A percentile compares a stretch with the other conserved stretches of the same genome.
Conservation (phyloP, 2,329 filamentous ascomycete genomes). For the Zymoseptoria crescenta region DNA sequence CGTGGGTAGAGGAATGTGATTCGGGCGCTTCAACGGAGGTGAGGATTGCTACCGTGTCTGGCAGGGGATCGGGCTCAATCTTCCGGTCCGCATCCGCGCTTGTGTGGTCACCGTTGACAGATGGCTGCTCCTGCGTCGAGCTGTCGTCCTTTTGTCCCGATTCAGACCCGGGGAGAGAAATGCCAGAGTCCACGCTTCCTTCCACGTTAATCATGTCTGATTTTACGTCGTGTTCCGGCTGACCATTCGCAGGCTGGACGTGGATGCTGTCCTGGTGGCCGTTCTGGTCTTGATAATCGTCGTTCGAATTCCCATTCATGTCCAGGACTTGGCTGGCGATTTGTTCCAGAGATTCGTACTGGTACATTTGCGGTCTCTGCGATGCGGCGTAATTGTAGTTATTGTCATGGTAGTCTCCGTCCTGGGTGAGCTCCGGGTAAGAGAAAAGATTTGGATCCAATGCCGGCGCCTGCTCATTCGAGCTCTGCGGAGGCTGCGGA, state of each 20-base stretch:
- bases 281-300: slow-evolving; percentile 15
- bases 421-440: slow-evolving; percentile 5
- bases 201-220: slow-evolving; percentile 16
- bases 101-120: neutral
- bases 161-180: slow-evolving; percentile 22
- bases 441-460: slow-evolving; percentile 17
- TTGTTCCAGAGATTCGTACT: slow-evolving; percentile 28
- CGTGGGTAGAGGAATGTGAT: slow-evolving; percentile 5
- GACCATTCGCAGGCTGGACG: slow-evolving; percentile 13
- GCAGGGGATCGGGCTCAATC: neutral
- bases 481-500: slow-evolving; percentile 1
- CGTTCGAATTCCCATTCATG: slow-evolving; percentile 17
- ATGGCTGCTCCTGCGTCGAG: neutral
- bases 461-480: slow-evolving; percentile 11
- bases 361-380: slow-evolving; percentile 18
- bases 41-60: slow-evolving; percentile 2
- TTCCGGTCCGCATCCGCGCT: neutral
- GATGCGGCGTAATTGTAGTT: slow-evolving; percentile 19
- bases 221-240: slow-evolving; percentile 6
- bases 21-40: neutral
- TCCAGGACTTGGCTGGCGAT: slow-evolving; percentile 31
- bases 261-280: slow-evolving; percentile 10
- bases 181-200: slow-evolving; percentile 25
- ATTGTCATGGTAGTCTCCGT: slow-evolving; percentile 5
- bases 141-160: slow-evolving; percentile 5